These are phyloP conservation scores for Penicillium sp. DNA, from an alignment of 2,329 filamentous ascomycete species.

Conservation along the genomic window DNA sequence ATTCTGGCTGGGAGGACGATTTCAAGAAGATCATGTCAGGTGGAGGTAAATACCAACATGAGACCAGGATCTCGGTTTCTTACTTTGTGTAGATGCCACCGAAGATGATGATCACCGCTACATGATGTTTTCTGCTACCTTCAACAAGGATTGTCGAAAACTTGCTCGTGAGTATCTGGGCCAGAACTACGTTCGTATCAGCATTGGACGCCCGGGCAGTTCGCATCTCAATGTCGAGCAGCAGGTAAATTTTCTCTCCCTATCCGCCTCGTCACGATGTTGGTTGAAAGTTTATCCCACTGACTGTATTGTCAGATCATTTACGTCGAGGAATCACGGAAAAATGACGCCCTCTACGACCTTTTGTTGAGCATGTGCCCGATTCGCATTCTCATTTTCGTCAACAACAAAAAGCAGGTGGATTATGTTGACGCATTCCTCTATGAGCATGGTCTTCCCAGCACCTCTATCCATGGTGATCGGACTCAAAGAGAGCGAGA, in stretches of 20 bases:
- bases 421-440: slow-evolving; percentile 86
- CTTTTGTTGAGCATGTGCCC: slow-evolving; percentile 69
- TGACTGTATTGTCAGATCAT: slow-evolving; percentile 50
- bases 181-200: slow-evolving; percentile 72
- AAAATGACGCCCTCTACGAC: slow-evolving; percentile 69
- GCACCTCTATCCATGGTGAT: slow-evolving; percentile 82
- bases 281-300: slow-evolving; percentile 2
- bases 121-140: slow-evolving; percentile 93
- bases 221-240: slow-evolving; percentile 82
- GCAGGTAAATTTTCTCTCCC: slow-evolving; percentile 36
- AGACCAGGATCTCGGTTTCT: slow-evolving; percentile 5
- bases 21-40: slow-evolving; percentile 74
- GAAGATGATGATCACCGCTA: slow-evolving; percentile 67
- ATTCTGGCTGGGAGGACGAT: slow-evolving; percentile 72
- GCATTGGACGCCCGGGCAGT: slow-evolving; percentile 81
- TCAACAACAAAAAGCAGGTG: slow-evolving; percentile 73
- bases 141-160: slow-evolving; percentile 74
- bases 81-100: slow-evolving; percentile 61
- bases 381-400: slow-evolving; percentile 82
- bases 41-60: slow-evolving; percentile 60
- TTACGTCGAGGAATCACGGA: slow-evolving; percentile 62
- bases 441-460: slow-evolving; percentile 75
- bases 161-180: slow-evolving; percentile 75
- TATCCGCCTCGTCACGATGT: too few relatives aligned
- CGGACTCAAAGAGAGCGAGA: slow-evolving; percentile 90